A percentile compares a stretch with the other conserved stretches of the same genome.
Conservation (phyloP, 176 grass and related monocot genomes). For the Carex cristatella region DNA sequence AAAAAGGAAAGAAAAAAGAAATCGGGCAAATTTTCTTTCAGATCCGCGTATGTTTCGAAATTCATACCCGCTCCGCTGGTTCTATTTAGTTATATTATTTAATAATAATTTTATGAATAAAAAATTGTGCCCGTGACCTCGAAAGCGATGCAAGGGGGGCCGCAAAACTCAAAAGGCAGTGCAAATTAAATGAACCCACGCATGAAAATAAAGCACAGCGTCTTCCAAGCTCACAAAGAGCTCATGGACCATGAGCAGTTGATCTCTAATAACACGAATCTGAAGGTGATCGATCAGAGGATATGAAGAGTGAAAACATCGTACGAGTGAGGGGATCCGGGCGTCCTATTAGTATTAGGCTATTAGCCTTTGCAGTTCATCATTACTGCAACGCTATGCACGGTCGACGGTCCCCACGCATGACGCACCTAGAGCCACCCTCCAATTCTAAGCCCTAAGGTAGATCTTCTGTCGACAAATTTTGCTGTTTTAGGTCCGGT, state of each 20-base stretch:
- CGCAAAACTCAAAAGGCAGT: too few relatives aligned
- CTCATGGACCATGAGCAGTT: not conserved
- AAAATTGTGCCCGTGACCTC: too few relatives aligned
- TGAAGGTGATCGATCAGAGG: not conserved
- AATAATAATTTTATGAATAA: too few relatives aligned
- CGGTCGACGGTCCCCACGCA: not conserved
- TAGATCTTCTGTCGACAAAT: not conserved
- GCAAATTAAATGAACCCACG: not conserved
- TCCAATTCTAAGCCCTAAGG: not conserved
- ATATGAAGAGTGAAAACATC: not conserved
- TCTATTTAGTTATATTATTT: too few relatives aligned
- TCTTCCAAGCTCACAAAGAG: not conserved
- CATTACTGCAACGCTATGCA: not conserved
- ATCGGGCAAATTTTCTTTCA: too few relatives aligned
- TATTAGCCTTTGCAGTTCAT: not conserved
- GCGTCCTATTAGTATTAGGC: too few relatives aligned
- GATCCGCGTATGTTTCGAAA: too few relatives aligned
- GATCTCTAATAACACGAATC: not conserved
- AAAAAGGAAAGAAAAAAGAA: too few relatives aligned
- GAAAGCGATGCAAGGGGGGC: not conserved
- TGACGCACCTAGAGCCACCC: not conserved
- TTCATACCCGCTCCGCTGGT: too few relatives aligned
- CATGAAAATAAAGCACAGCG: not conserved
- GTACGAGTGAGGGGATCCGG: not conserved
- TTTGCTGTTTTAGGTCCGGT: not conserved